A percentile compares a stretch with the other conserved stretches of the same genome.
phyloP scores from a whole-genome alignment of 768 basidiomycete genomes.

The Kwoniella newhampshirensis region DNA sequence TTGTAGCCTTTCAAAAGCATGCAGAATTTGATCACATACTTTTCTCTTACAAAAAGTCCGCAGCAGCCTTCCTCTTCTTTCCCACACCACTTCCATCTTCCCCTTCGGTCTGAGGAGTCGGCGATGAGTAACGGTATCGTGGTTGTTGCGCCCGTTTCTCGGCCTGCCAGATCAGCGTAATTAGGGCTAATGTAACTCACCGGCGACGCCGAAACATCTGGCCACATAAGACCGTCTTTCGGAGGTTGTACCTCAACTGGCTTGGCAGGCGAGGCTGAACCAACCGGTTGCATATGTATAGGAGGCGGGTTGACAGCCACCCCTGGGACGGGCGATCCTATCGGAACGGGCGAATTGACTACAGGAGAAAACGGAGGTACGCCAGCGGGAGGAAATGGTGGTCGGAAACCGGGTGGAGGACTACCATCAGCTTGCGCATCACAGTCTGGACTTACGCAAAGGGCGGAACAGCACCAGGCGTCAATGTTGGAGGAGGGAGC shows the following conservation, averaged over 20 bases:
- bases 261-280: constrained; percentile 1
- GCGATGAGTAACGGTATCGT: constrained; percentile 49
- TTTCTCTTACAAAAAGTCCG: constrained; percentile 63
- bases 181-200: constrained; percentile 24
- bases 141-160: constrained; percentile 51
- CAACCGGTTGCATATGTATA: neutral
- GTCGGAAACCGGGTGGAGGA: constrained; percentile 49
- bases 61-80: constrained; percentile 51
- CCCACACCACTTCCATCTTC: constrained; percentile 22
- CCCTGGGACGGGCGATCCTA: constrained; percentile 8
- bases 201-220: constrained; percentile 44
- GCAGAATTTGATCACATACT: too few species aligned
- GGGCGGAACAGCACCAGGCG: constrained; percentile 26
- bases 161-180: constrained; percentile 29
- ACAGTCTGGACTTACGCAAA: constrained; percentile 17
- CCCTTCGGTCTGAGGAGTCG: constrained; percentile 23
- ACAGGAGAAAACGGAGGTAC: constrained; percentile 43
- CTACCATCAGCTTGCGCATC: constrained; percentile 5
- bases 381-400: constrained; percentile 37
- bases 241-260: constrained; percentile 38
- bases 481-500: constrained; percentile 25
- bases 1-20: too few species aligned
- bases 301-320: constrained; percentile 9
- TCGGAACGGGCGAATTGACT: constrained; percentile 13
- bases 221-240: constrained; percentile 53